phyloP scores from a whole-genome alignment of 108 stramenopile genomes.

The Skeletonema grethae region DNA sequence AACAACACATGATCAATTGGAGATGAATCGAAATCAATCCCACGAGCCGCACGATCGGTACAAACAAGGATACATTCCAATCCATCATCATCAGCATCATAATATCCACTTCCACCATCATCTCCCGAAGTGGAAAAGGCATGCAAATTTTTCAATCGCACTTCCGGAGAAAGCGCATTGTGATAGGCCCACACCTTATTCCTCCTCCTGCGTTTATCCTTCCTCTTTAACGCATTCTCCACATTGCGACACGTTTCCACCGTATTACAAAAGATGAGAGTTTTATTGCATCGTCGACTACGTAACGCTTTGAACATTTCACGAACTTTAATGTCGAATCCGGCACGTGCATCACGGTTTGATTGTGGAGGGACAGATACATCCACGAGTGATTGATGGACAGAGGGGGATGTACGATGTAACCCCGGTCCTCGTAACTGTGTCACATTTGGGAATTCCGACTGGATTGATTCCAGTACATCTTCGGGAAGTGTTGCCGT shows the following conservation, averaged over 20 bases:
- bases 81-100: constrained; percentile 24
- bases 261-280: constrained; percentile 97
- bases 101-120: not conserved
- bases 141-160: constrained; percentile 59
- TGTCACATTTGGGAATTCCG: constrained; percentile 77
- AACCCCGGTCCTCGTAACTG: constrained; percentile 88
- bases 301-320: constrained; percentile 81
- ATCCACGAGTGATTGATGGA: constrained; percentile 84
- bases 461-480: constrained; percentile 67
- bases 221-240: constrained; percentile 87
- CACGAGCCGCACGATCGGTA: constrained; percentile 96
- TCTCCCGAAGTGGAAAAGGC: constrained; percentile 45
- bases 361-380: constrained; percentile 75
- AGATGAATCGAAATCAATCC: constrained; percentile 79
- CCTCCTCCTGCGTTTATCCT: constrained; percentile 66
- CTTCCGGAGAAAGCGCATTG: constrained; percentile 82
- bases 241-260: constrained; percentile 91
- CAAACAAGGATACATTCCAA: constrained; percentile 78
- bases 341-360: constrained; percentile 65
- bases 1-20: constrained; percentile 92
- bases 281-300: constrained; percentile 69
- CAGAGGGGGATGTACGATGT: constrained; percentile 77
- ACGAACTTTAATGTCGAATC: constrained; percentile 85
- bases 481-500: constrained; percentile 91
- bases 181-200: constrained; percentile 72